These are phyloP conservation scores for Heritiera fomes DNA, from an alignment of 345 rosid species.

Conservation along the genomic window DNA sequence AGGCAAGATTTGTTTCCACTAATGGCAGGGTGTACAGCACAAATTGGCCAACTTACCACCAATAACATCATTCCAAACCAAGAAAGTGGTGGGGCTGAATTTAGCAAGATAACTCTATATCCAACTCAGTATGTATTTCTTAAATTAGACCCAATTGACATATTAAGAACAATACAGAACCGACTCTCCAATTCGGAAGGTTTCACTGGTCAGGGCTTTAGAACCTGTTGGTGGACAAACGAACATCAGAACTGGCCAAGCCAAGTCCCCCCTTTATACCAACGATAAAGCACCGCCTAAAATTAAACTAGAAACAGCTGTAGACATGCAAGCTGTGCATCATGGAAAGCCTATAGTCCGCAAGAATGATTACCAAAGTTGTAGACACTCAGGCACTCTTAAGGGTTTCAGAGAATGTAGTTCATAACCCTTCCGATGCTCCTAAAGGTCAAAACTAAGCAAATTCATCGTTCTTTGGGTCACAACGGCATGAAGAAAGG, in stretches of 20 bases:
- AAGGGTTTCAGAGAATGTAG: background rate
- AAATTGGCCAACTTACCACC: constrained; percentile 21
- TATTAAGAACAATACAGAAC: background rate
- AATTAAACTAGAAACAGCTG: background rate
- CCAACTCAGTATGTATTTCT: background rate
- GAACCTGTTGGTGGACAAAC: background rate
- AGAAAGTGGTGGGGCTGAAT: constrained; percentile 14
- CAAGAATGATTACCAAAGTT: background rate
- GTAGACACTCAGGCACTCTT: background rate
- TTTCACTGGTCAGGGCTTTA: background rate
- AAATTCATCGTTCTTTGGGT: background rate
- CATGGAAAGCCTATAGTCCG: background rate
- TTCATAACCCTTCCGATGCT: background rate
- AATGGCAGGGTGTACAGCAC: constrained; percentile 28
- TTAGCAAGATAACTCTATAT: background rate
- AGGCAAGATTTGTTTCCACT: constrained; percentile 41
- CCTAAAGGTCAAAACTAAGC: background rate
- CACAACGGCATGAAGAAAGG: background rate
- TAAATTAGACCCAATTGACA: background rate
- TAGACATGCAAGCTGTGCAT: background rate
- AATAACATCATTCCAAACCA: background rate
- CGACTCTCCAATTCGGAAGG: background rate
- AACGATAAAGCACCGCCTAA: background rate
- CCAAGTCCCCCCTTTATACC: background rate
- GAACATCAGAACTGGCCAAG: background rate